A percentile compares a stretch with the other conserved stretches of the same genome.
These are phyloP conservation scores for Capsella rubella DNA, from an alignment of 441 rosid species.

Conservation along the genomic window DNA sequence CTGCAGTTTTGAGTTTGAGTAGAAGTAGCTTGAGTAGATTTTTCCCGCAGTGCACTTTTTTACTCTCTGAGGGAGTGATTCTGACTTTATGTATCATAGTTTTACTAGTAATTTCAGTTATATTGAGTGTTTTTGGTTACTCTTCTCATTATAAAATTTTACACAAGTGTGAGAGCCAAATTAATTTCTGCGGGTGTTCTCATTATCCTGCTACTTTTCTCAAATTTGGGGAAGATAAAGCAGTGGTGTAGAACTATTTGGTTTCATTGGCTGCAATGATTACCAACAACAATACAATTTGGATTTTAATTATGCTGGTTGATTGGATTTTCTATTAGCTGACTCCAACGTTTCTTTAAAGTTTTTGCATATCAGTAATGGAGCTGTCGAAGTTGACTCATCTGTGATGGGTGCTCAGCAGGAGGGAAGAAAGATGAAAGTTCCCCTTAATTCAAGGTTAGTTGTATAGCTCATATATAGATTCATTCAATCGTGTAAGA, in stretches of 20 bases:
- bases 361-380: constrained; percentile 81
- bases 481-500: not conserved
- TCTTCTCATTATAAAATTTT: not conserved
- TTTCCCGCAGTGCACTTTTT: constrained; percentile 1
- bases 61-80: not conserved
- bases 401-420: constrained; percentile 89
- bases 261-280: constrained; percentile 35
- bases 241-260: constrained; percentile 3
- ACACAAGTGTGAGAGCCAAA: constrained; percentile 21
- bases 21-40: constrained; percentile 18
- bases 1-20: constrained; percentile 27
- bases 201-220: constrained; percentile 26
- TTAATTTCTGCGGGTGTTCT: not conserved
- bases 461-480: constrained; percentile 19
- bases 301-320: constrained; percentile 24
- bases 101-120: constrained; percentile 10
- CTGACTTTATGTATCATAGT: constrained; percentile 12
- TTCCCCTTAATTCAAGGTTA: constrained; percentile 97
- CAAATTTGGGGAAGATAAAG: constrained; percentile 12
- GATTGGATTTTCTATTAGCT: constrained; percentile 40
- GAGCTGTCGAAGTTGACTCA: constrained; percentile 89
- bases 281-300: not conserved
- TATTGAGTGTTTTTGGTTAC: constrained; percentile 6
- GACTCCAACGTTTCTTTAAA: constrained; percentile 51
- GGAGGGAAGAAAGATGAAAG: constrained; percentile 88